Conservation (phyloP, 192 early-diverging fungal species). For the Linnemannia hyalina region DNA sequence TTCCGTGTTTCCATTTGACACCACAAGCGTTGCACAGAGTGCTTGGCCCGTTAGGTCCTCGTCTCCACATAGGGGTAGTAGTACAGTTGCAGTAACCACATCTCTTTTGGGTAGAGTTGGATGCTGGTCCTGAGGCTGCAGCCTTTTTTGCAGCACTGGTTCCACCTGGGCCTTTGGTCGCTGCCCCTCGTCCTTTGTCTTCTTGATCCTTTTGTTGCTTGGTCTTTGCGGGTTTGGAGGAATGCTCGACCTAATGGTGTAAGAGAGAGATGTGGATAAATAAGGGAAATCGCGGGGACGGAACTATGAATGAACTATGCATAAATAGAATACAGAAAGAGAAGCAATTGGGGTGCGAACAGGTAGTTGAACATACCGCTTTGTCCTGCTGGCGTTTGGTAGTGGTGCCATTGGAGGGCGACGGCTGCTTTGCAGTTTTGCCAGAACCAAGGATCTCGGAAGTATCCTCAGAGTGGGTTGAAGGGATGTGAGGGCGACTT, state of each 20-base stretch:
- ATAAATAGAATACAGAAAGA: not conserved
- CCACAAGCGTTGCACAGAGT: slow-evolving; percentile 87
- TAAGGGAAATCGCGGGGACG: not conserved
- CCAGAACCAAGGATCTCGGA: slow-evolving; percentile 42
- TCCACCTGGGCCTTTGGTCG: not conserved
- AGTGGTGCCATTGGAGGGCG: not conserved
- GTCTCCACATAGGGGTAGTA: slow-evolving; percentile 84
- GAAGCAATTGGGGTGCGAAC: too few relatives aligned
- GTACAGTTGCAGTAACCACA: slow-evolving; percentile 76
- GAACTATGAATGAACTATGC: not conserved
- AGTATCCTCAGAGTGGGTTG: slow-evolving; percentile 34
- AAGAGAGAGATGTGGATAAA: not conserved
- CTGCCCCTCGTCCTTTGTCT: slow-evolving; percentile 9
- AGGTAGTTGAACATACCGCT: slow-evolving; percentile 12
- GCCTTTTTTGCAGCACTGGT: slow-evolving; percentile 6
- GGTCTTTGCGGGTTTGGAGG: slow-evolving; percentile 7
- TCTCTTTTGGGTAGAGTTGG: slow-evolving; percentile 50
- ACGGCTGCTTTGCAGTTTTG: not conserved
- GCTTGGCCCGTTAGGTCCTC: slow-evolving; percentile 72
- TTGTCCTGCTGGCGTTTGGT: slow-evolving; percentile 27
- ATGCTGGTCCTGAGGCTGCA: slow-evolving; percentile 10
- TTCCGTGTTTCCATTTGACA: slow-evolving; percentile 87
- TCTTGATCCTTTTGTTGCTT: slow-evolving; percentile 21
- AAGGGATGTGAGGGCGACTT: slow-evolving; percentile 6
- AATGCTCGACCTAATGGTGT: not conserved